Base-by-base conservation (phyloP, 441 rosid species). In the Eutrema salsugineum region DNA sequence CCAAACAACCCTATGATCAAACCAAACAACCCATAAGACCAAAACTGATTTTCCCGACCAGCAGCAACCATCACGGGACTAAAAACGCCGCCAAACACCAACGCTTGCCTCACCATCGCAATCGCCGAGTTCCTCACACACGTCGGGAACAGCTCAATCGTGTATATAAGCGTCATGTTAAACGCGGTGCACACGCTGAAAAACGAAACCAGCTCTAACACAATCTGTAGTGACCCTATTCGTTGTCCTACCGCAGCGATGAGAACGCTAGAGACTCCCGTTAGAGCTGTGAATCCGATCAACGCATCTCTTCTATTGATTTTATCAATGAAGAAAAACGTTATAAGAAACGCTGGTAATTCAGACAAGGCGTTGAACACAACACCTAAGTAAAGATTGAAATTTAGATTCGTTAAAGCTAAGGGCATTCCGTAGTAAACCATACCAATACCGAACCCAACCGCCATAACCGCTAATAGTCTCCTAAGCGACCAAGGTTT, bases 351-450 rank as follows among this genome's bases (percentile, higher is more conserved):
- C 4, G 90, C 48, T 2, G 93, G 96, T 4, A 91, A 66, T 62
- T 91, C 94, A 0, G 87, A 75, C 17, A 91, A 80, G 65, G 88
- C 96, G 38, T 90, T 90, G 16, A 88, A 63, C 5, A 86, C 68
- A 14, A 83, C 87, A 33, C 93, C 83, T 35, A 84, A 61, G 83
- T 90, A 90, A 11, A 87, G 83, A 72, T 87, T 80, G 55, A 85
- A 84, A 6, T 81, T 65, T 19, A 90, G 68, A 68, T 83, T 82
- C 20, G 83, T 76, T 7, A 90, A 82, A 16, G 89, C 81, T 70
- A 92, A 70, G 24, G 94, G 93, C 96, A 92, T 87, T 17, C 94
- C 94, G 36, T 84, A 90, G 35, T 88, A 90, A 14, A 85, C 87
- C 79, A 85, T 48, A 35, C 97, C 97, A 3, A 73, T 66, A 15